Conservation (phyloP, 2,329 filamentous ascomycete species). For the Bipolaris bicolor region DNA sequence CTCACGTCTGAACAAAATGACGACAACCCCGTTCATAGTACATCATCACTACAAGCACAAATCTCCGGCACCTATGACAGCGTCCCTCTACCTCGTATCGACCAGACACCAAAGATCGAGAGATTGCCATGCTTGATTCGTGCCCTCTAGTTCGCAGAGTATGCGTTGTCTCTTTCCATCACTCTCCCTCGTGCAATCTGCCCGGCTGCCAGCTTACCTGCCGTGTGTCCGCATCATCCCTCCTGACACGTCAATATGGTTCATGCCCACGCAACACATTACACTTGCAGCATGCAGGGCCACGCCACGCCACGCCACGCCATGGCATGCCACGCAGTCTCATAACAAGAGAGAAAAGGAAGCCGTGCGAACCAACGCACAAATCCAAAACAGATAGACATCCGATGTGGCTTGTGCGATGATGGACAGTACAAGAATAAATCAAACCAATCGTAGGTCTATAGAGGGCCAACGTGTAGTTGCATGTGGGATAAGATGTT, state of each 20-base stretch:
- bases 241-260: constrained; percentile 45
- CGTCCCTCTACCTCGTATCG: not conserved
- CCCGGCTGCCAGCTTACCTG: not conserved
- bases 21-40: not conserved
- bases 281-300: constrained; percentile 1
- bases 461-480: not conserved
- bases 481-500: not conserved
- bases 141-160: constrained; percentile 27
- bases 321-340: not conserved
- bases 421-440: too few relatives aligned
- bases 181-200: not conserved
- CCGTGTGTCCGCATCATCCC: not conserved
- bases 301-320: not conserved
- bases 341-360: not conserved
- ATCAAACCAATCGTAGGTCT: not conserved
- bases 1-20: not conserved
- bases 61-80: not conserved
- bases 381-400: not conserved
- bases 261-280: constrained; percentile 29
- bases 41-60: not conserved
- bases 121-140: constrained; percentile 17
- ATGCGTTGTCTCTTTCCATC: constrained; percentile 27
- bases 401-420: not conserved
- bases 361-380: not conserved
- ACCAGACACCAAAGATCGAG: not conserved